phyloP scores from a whole-genome alignment of 495 filamentous ascomycete species.

The Neurospora sp. region DNA sequence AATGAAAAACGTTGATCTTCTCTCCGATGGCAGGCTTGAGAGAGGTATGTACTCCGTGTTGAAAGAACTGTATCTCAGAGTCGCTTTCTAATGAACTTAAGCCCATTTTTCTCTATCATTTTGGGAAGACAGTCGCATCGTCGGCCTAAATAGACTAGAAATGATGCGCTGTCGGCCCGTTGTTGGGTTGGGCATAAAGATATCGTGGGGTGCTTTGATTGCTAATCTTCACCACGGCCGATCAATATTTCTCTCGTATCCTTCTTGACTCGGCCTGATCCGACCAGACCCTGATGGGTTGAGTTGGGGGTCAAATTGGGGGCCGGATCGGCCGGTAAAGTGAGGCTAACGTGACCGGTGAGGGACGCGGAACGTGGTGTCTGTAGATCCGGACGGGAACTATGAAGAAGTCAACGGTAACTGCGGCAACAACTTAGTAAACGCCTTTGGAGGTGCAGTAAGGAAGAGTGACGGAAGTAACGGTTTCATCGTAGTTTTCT shows the following conservation, averaged over 20 bases:
- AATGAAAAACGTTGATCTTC: background rate
- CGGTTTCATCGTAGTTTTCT: background rate
- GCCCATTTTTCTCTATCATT: background rate
- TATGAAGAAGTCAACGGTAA: background rate
- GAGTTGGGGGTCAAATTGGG: background rate
- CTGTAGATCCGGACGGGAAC: background rate
- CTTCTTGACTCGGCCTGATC: background rate
- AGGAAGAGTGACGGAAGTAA: background rate
- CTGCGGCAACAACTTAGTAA: background rate
- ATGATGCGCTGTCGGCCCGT: background rate
- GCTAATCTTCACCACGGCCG: background rate
- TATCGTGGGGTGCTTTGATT: background rate
- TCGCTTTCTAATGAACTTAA: background rate
- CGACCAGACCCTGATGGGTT: background rate
- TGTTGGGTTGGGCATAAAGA: background rate
- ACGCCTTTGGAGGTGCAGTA: background rate
- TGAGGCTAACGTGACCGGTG: background rate
- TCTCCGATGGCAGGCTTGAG: background rate
- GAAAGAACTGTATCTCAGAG: background rate
- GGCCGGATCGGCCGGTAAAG: background rate
- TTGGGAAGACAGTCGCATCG: background rate
- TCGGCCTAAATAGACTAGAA: background rate
- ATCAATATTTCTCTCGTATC: background rate
- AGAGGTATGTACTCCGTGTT: background rate
- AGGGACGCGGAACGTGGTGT: background rate